phyloP scores from a whole-genome alignment of 225 moss, liverwort and hornwort species.

The Sphagnum tenellum region DNA sequence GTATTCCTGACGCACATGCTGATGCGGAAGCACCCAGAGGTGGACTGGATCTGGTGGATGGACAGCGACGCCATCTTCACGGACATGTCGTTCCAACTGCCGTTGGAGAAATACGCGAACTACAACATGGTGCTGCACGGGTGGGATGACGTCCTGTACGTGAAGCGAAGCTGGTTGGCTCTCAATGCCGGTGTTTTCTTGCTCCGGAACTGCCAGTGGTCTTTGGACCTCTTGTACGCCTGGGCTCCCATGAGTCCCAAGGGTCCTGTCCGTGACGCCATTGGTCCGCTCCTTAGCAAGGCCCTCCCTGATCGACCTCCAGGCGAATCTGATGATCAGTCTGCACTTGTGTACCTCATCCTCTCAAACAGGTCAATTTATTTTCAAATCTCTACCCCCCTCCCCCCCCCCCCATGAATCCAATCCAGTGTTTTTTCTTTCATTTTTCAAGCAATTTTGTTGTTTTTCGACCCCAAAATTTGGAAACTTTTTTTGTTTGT shows the following conservation, averaged over 20 bases:
- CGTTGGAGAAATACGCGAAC: conserved; percentile 25
- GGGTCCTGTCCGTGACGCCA: conserved; percentile 28
- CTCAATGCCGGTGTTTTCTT: conserved; percentile 41
- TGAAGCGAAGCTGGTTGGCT: conserved; percentile 25
- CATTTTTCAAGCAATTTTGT: too few relatives aligned
- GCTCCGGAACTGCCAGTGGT: conserved; percentile 38
- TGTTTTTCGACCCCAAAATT: too few relatives aligned
- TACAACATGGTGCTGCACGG: conserved; percentile 34
- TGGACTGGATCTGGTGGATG: conserved; percentile 31
- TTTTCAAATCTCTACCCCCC: too few relatives aligned
- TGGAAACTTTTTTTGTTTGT: too few relatives aligned
- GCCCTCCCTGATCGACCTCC: conserved; percentile 35
- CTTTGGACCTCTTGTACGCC: conserved; percentile 29
- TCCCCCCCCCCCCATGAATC: too few relatives aligned
- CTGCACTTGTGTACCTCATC: conserved; percentile 34
- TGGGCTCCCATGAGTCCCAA: conserved; percentile 39
- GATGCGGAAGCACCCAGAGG: conserved; percentile 22
- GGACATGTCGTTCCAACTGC: conserved; percentile 26
- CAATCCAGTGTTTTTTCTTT: too few relatives aligned
- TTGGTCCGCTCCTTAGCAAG: conserved; percentile 29
- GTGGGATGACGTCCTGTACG: conserved; percentile 13
- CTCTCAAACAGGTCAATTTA: conserved; percentile 1
- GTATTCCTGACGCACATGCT: conserved; percentile 17
- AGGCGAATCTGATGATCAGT: conserved; percentile 42
- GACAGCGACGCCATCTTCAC: conserved; percentile 33